Conservation (phyloP, 1,139 yeast genomes). For the Arxiozyma telluris region DNA sequence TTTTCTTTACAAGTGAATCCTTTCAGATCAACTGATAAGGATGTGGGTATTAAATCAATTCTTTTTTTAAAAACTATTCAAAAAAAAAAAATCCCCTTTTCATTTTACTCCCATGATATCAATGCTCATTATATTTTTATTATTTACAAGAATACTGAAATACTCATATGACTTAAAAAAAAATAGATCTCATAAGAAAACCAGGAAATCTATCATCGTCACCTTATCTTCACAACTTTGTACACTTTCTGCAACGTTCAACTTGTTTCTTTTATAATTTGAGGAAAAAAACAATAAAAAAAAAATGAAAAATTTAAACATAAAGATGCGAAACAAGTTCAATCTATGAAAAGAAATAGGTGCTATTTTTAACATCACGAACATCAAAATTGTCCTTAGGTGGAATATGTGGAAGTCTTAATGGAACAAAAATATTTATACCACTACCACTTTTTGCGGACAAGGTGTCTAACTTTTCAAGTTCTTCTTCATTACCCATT, state of each 20-base stretch:
- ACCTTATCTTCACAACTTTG: background rate
- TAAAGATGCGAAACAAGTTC: too few species aligned
- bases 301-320: too few species aligned
- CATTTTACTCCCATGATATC: background rate
- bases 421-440: conserved; percentile 44
- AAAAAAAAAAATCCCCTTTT: background rate
- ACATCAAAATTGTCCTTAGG: conserved; percentile 81
- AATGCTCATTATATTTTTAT: background rate
- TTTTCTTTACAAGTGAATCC: background rate
- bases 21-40: background rate
- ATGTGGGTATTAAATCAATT: background rate
- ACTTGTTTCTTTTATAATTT: too few species aligned
- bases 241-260: too few species aligned
- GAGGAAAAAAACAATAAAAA: too few species aligned
- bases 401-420: conserved; percentile 68
- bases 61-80: background rate
- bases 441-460: conserved; percentile 5
- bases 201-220: background rate
- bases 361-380: conserved; percentile 56
- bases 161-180: background rate
- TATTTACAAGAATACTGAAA: conserved; percentile 1
- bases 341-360: conserved; percentile 57
- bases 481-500: conserved; percentile 24
- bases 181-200: background rate
- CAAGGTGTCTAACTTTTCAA: background rate